Base-by-base conservation (phyloP, 1,284 basidiomycete genomes). In the Boletellus dicymbophilus region DNA sequence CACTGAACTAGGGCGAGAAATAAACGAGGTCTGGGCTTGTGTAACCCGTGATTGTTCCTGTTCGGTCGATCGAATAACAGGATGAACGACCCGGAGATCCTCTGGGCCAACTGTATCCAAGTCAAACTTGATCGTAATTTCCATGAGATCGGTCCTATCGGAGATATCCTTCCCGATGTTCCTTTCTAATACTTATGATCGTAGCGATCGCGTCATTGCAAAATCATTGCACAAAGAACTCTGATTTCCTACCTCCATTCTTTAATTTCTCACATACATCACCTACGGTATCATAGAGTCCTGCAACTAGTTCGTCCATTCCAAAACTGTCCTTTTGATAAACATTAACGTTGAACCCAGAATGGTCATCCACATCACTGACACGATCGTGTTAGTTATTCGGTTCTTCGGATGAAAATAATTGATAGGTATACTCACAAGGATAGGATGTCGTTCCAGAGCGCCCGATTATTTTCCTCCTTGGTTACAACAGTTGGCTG, bases 341-440 rank as follows among this genome's bases (percentile, higher is more conserved):
- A 30, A 65, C 41, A 27, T 42, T 40, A 11, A 21, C 56, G 2
- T 50, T 21, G 13, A 65, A 23, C 5, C 47, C n/a, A 2, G 56
- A 49, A 20, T 13, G 12, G 26, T 61, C 50, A 3, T 50, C 26
- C 16, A 42, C 58, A 2, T 63, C 52, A 20, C 62, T 61, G 21
- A 27, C 3, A 31, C 21, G 27, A 36, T 28, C 10, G 1, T 27
- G 30, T n/a, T 6, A 3, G 25, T 9, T n/a, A 25, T 37, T n/a
- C 16, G n/a, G n/a, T n/a, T n/a, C n/a, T n/a, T n/a, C n/a, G n/a
- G n/a, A n/a, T n/a, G n/a, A n/a, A n/a, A n/a, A n/a, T n/a, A n/a
- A n/a, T n/a, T n/a, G n/a, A n/a, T n/a, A n/a, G n/a, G n/a, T n/a
- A 9, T 10, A 58, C 62, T 5, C 13, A 65, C 60, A 65, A 61